Base-by-base conservation (phyloP, 495 filamentous ascomycete genomes). In the Thozetella sp. region DNA sequence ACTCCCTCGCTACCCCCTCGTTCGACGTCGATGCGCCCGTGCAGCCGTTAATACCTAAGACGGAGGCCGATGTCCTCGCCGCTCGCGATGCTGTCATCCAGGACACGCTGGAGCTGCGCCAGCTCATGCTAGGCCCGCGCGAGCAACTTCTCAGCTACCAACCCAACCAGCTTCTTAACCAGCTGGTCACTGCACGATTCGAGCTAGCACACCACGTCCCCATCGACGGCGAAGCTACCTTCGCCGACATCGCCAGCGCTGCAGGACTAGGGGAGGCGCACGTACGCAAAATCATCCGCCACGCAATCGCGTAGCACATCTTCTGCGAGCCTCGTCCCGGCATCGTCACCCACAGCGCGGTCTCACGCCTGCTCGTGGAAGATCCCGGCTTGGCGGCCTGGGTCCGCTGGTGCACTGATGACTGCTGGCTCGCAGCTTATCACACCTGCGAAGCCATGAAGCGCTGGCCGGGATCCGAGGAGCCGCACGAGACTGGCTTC, bases 271-370 rank as follows among this genome's bases (percentile, higher is more conserved):
- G 63, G 25, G 63, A 69, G 24, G 25, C 59, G 10, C 59, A 72
- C 37, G 57, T 80, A 24, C 66, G 69, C 27, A 65, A 72, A 12
- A 59, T 84, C 51, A 55, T 82, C 2, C 75, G 77, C 0, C 72
- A 78, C 61, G 80, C 78, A 0, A 76, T 80, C 53, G 72, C 67
- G 43, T 63, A 74, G 48, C 67, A 70, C 22, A 72, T 83, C 37
- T 83, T 84, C 67, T 52, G 55, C 1, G 79, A 83, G 55, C 68
- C 74, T 9, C 53, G 63, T 3, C 71, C 74, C 0, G 76, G 74
- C 6, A 52, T 73, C 0, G 67, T 84, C 10, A 70, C 70, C 3
- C 80, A 83, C 61, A 77, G 73, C 45, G 68, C 73, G 15, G 63
- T 56, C 1, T 73, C 68, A 1, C 67, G 66, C 37, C 34, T 71